Conservation (phyloP, 768 basidiomycete genomes). For the Sporobolomyces pararoseus region DNA sequence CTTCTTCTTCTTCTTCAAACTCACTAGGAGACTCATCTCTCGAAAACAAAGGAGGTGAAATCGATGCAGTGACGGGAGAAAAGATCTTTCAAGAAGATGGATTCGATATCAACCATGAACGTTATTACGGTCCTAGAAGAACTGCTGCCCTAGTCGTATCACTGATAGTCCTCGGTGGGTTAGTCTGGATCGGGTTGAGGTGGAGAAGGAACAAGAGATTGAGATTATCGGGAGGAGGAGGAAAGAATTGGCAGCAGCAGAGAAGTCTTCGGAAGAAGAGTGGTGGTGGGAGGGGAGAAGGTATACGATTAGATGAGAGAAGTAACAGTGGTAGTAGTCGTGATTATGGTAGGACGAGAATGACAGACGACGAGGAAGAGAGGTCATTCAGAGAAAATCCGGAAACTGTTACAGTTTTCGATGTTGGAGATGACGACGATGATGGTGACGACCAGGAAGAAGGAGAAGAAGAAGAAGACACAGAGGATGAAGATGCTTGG, state of each 20-base stretch:
- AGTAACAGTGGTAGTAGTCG: background rate
- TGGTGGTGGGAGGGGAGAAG: background rate
- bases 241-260: constrained; percentile 23
- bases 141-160: constrained; percentile 43
- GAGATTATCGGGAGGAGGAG: background rate
- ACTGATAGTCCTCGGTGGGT: constrained; percentile 25
- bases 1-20: background rate
- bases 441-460: no score
- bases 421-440: constrained; percentile 35
- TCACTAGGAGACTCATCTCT: no score
- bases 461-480: constrained; percentile 22
- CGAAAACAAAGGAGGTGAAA: background rate
- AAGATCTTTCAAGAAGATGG: constrained; percentile 31
- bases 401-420: constrained; percentile 35
- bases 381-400: background rate
- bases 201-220: constrained; percentile 16
- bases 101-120: constrained; percentile 43
- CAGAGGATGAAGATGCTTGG: constrained; percentile 16
- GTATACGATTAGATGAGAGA: background rate
- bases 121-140: constrained; percentile 43
- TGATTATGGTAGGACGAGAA: background rate
- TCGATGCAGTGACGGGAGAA: background rate
- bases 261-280: constrained; percentile 1
- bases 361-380: background rate
- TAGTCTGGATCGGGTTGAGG: constrained; percentile 23